Evolutionary conservation across 352 stramenopile species (phyloP).

Genomic region (Globisporangium cederbergense): DNA sequence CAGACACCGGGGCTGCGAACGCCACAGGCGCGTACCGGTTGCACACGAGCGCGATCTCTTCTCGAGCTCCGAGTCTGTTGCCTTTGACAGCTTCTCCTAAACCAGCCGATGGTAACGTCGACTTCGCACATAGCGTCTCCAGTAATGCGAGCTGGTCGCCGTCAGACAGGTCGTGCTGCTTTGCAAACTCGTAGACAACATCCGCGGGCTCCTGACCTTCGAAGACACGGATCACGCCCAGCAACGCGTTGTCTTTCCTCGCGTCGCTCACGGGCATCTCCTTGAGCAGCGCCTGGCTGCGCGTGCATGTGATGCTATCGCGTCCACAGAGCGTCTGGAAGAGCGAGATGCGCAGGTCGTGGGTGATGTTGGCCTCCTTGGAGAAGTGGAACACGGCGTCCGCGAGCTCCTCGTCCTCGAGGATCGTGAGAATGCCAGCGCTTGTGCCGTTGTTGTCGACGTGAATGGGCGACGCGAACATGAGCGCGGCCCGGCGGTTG

Average conservation of each 20-base stretch:
- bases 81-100: neutral
- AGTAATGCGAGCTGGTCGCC: slow-evolving; percentile 40
- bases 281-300: slow-evolving; percentile 49
- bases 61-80: neutral
- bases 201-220: slow-evolving; percentile 76
- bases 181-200: slow-evolving; percentile 63
- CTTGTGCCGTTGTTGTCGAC: slow-evolving; percentile 47
- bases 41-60: slow-evolving; percentile 32
- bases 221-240: slow-evolving; percentile 55
- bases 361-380: slow-evolving; percentile 43
- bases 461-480: slow-evolving; percentile 54
- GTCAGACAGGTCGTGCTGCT: slow-evolving; percentile 38
- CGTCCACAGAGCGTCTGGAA: slow-evolving; percentile 57
- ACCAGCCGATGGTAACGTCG: neutral
- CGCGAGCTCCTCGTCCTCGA: slow-evolving; percentile 66
- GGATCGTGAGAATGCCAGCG: slow-evolving; percentile 35
- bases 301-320: slow-evolving; percentile 53
- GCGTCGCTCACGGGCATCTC: slow-evolving; percentile 35
- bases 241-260: slow-evolving; percentile 13
- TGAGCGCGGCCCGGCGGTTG: slow-evolving; percentile 33
- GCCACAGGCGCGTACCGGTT: slow-evolving; percentile 58
- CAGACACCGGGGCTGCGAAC: slow-evolving; percentile 52
- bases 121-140: slow-evolving; percentile 46
- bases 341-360: slow-evolving; percentile 40
- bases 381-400: slow-evolving; percentile 66